phyloP scores from a whole-genome alignment of 257 asterid species.

The Solanum etuberosum region DNA sequence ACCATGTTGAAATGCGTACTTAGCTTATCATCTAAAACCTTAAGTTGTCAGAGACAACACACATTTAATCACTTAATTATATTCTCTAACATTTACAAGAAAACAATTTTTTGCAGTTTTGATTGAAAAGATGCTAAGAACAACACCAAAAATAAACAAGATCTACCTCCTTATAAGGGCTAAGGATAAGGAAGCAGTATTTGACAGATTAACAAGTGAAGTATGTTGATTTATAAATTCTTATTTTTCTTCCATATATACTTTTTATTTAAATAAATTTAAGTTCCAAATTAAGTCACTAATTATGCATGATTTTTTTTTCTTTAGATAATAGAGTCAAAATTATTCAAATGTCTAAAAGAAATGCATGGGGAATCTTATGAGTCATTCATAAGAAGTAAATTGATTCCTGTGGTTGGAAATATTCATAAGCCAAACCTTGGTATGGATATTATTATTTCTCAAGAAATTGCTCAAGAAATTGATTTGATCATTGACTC shows the following conservation, averaged over 20 bases:
- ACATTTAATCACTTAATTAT: background rate
- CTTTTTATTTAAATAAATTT: too few species aligned
- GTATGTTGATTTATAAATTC: background rate
- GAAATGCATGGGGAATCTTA: background rate
- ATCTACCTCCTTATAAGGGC: background rate
- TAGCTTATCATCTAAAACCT: too few species aligned
- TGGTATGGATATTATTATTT: background rate
- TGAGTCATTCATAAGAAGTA: background rate
- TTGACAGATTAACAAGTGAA: background rate
- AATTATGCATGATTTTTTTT: background rate
- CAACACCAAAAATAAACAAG: background rate
- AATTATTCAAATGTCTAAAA: background rate
- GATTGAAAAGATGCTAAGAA: background rate
- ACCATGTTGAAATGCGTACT: too few species aligned
- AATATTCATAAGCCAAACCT: background rate
- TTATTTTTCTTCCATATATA: background rate
- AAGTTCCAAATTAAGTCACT: background rate
- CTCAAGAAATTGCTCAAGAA: background rate
- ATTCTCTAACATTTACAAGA: background rate
- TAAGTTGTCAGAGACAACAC: background rate
- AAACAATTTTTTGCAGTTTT: background rate
- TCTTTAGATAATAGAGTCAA: background rate
- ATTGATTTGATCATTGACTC: background rate
- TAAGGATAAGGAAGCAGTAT: background rate
- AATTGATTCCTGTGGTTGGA: background rate